phyloP scores from a whole-genome alignment of 208 protist genomes.

The Leishmania lainsoni region DNA sequence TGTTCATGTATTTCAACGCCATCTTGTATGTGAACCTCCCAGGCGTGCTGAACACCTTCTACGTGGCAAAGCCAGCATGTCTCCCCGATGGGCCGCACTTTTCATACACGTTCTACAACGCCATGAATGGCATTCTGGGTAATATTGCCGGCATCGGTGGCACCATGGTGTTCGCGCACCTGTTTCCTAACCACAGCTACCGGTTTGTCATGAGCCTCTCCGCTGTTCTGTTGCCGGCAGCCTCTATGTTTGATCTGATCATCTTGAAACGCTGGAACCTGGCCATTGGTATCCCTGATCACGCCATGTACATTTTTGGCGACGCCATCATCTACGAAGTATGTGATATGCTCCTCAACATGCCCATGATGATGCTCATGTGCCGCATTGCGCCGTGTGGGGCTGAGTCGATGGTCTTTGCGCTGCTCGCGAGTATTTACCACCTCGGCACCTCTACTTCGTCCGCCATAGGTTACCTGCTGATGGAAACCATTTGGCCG shows the following conservation, averaged over 20 bases:
- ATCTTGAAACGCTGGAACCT: slow-evolving; percentile 79
- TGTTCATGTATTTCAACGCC: slow-evolving; percentile 38
- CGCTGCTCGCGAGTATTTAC: slow-evolving; percentile 72
- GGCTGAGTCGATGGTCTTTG: slow-evolving; percentile 77
- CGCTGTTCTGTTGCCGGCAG: slow-evolving; percentile 49
- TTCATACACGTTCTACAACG: slow-evolving; percentile 64
- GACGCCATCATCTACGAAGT: slow-evolving; percentile 69
- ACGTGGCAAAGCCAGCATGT: slow-evolving; percentile 44
- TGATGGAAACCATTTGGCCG: slow-evolving; percentile 62
- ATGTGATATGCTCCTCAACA: slow-evolving; percentile 65
- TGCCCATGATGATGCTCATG: slow-evolving; percentile 78
- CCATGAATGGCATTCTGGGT: slow-evolving; percentile 44
- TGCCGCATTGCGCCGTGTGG: slow-evolving; percentile 85
- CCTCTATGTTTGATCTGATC: slow-evolving; percentile 67
- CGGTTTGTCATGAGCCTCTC: slow-evolving; percentile 59
- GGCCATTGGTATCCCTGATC: slow-evolving; percentile 52
- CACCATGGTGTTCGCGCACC: slow-evolving; percentile 49
- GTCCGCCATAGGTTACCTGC: slow-evolving; percentile 40
- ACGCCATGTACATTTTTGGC: slow-evolving; percentile 73
- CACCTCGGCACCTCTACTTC: slow-evolving; percentile 60
- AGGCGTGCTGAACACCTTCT: slow-evolving; percentile 69
- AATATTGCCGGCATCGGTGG: slow-evolving; percentile 53
- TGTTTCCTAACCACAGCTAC: slow-evolving; percentile 56
- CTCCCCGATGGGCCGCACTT: slow-evolving; percentile 72
- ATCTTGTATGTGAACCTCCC: slow-evolving; percentile 56